Percentiles rank a stretch among this genome's conserved stretches.
phyloP scores from a whole-genome alignment of 305 asterid genomes.

The Ajuga reptans region DNA sequence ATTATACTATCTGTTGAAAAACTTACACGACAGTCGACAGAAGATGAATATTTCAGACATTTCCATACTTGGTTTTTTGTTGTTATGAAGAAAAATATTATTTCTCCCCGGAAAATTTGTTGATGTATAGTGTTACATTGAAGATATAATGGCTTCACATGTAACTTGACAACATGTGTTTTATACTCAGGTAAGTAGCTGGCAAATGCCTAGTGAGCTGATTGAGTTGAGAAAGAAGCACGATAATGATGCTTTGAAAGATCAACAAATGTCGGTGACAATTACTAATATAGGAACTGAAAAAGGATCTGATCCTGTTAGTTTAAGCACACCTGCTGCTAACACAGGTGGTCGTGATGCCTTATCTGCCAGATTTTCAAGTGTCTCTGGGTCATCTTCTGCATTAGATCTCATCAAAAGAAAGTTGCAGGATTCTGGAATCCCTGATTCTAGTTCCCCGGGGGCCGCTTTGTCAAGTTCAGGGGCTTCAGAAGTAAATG shows the following conservation, averaged over 20 bases:
- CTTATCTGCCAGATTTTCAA: conserved; percentile 46
- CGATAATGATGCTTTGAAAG: conserved; percentile 55
- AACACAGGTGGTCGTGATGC: conserved; percentile 97
- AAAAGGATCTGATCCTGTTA: conserved; percentile 55
- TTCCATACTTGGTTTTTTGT: neutral
- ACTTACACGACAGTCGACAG: neutral
- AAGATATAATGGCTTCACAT: conserved; percentile 11
- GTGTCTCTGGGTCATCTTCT: conserved; percentile 53
- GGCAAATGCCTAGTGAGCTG: conserved; percentile 91
- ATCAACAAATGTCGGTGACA: conserved; percentile 42
- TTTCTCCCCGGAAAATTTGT: neutral
- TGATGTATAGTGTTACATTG: neutral
- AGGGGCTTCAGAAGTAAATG: conserved; percentile 51
- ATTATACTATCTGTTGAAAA: neutral
- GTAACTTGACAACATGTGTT: conserved; percentile 16
- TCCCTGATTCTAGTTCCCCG: conserved; percentile 56
- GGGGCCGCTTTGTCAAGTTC: conserved; percentile 45
- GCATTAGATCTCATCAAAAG: conserved; percentile 94
- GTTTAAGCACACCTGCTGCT: conserved; percentile 85
- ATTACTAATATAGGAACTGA: conserved; percentile 43
- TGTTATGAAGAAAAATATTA: neutral
- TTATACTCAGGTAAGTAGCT: conserved; percentile 75
- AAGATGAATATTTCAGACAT: neutral
- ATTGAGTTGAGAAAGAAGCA: conserved; percentile 68
- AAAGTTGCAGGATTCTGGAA: conserved; percentile 91